Percentiles rank a stretch among this genome's conserved stretches.
These are phyloP conservation scores for Oryza meyeriana DNA, from an alignment of 176 grass and related monocot species.

Conservation along the genomic window DNA sequence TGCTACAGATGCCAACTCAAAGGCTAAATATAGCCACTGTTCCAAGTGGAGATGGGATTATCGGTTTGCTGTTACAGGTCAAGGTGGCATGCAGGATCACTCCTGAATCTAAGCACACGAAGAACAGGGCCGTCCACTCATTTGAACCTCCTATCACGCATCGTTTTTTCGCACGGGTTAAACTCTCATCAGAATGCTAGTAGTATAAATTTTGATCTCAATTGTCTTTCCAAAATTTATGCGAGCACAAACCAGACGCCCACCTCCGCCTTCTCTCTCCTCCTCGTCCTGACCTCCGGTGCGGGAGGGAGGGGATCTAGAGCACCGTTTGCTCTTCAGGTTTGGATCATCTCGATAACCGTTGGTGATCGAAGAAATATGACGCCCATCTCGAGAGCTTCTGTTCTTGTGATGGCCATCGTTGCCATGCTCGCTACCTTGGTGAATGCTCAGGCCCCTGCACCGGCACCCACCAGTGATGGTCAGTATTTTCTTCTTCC, in stretches of 20 bases:
- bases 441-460: conserved; percentile 37
- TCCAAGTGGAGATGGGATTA: not conserved
- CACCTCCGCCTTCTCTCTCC: not conserved
- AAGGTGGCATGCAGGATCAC: not conserved
- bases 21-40: not conserved
- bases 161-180: not conserved
- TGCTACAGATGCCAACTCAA: not conserved
- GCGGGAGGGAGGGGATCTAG: conserved; percentile 25
- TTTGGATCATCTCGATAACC: not conserved
- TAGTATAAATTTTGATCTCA: conserved; percentile 7
- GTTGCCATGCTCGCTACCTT: not conserved
- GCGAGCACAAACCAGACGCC: conserved; percentile 3
- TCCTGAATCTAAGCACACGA: conserved; percentile 18
- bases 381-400: not conserved
- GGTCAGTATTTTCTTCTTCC: conserved; percentile 14
- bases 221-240: not conserved
- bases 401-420: conserved; percentile 11
- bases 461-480: conserved; percentile 38
- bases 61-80: not conserved
- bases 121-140: conserved; percentile 8
- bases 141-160: not conserved
- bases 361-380: not conserved
- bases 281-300: conserved; percentile 14
- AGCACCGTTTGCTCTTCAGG: not conserved
- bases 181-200: not conserved